phyloP scores from a whole-genome alignment of 768 basidiomycete species.

The Suillus tomentosus region DNA sequence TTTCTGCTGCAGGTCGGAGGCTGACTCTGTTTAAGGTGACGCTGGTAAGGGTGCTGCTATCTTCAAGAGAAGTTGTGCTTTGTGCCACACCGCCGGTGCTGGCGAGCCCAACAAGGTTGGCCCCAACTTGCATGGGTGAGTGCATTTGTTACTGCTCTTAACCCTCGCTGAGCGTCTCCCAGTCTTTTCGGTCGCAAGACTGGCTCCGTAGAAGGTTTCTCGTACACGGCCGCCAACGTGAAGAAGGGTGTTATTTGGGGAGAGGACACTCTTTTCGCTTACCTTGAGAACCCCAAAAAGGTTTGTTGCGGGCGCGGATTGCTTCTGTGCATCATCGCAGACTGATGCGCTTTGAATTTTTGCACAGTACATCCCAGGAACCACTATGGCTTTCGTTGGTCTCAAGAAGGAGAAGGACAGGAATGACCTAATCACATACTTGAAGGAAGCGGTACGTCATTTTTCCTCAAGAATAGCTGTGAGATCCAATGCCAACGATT shows the following conservation, averaged over 20 bases:
- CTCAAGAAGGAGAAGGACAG: slow-evolving; percentile 99
- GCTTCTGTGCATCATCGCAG: neutral
- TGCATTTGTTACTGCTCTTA: slow-evolving; percentile 2
- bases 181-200: slow-evolving; percentile 86
- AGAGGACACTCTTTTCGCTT: slow-evolving; percentile 90
- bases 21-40: slow-evolving; percentile 62
- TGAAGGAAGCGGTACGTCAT: slow-evolving; percentile 70
- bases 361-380: slow-evolving; percentile 86
- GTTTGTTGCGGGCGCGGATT: slow-evolving; percentile 38
- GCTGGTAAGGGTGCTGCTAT: slow-evolving; percentile 86
- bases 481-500: slow-evolving; percentile 6
- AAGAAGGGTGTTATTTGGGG: slow-evolving; percentile 92
- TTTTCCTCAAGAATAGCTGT: neutral
- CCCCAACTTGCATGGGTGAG: slow-evolving; percentile 92
- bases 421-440: slow-evolving; percentile 86
- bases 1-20: neutral
- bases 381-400: slow-evolving; percentile 98
- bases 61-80: slow-evolving; percentile 95
- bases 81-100: slow-evolving; percentile 87
- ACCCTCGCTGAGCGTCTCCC: slow-evolving; percentile 1
- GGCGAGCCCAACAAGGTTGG: slow-evolving; percentile 88
- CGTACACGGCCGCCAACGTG: slow-evolving; percentile 93
- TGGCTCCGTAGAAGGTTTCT: slow-evolving; percentile 83
- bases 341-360: neutral
- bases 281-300: slow-evolving; percentile 97